These are phyloP conservation scores for Tillandsia fasciculata DNA, from an alignment of 176 grass and related monocot species.

Conservation along the genomic window DNA sequence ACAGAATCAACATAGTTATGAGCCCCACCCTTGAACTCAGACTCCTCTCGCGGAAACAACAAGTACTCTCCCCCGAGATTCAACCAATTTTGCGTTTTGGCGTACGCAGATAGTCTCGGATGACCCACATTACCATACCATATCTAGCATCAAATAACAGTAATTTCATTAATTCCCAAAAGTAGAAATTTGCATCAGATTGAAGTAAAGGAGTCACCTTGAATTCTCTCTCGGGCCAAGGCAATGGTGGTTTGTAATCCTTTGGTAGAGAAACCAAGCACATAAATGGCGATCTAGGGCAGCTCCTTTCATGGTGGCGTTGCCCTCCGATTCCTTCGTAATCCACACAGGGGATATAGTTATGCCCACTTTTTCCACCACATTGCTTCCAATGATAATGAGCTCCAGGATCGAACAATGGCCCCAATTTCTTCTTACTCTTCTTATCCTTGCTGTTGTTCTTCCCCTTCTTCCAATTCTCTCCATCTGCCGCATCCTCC, in stretches of 20 bases:
- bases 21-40: constrained; percentile 69
- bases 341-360: constrained; percentile 69
- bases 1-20: constrained; percentile 66
- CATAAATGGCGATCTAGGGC: constrained; percentile 52
- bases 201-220: constrained; percentile 35
- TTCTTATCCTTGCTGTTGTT: constrained; percentile 6
- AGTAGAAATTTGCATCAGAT: background rate
- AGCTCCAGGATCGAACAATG: constrained; percentile 50
- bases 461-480: constrained; percentile 7
- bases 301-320: constrained; percentile 73
- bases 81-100: constrained; percentile 67
- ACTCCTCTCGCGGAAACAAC: constrained; percentile 48
- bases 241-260: constrained; percentile 49
- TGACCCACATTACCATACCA: constrained; percentile 73
- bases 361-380: constrained; percentile 49
- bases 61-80: constrained; percentile 53
- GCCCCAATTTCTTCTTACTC: constrained; percentile 49
- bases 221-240: constrained; percentile 72
- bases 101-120: constrained; percentile 53
- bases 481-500: constrained; percentile 18
- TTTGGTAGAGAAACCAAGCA: constrained; percentile 77
- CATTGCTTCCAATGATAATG: constrained; percentile 91
- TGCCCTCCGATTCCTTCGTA: constrained; percentile 70
- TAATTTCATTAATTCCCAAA: constrained; percentile 6
- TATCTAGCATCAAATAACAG: constrained; percentile 35